phyloP scores from a whole-genome alignment of 768 basidiomycete genomes.

The Rhizopogon roseolus region DNA sequence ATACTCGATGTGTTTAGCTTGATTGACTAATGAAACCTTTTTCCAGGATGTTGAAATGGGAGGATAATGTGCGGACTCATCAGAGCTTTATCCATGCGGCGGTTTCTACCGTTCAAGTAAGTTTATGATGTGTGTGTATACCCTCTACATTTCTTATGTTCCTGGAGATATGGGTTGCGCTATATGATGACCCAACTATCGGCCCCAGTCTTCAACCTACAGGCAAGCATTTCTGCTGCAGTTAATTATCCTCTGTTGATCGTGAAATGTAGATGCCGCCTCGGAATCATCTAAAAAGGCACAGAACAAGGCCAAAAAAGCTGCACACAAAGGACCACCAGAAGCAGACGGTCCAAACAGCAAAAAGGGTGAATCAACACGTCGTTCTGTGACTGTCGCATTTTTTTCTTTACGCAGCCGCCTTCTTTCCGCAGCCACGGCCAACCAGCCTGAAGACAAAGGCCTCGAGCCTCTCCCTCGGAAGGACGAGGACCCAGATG shows the following conservation, averaged over 20 bases:
- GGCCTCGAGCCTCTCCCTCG: conserved; percentile 51
- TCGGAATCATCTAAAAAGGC: conserved; percentile 62
- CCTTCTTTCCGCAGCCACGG: conserved; percentile 23
- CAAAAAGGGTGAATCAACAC: conserved; percentile 56
- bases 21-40: neutral
- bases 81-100: conserved; percentile 73
- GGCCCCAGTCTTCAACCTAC: conserved; percentile 34
- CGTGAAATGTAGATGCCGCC: neutral
- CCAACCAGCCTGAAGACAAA: conserved; percentile 52
- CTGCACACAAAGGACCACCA: conserved; percentile 52
- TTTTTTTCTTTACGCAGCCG: conserved; percentile 8
- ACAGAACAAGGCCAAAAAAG: conserved; percentile 84
- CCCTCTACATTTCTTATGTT: conserved; percentile 10
- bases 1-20: neutral
- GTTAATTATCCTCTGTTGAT: neutral
- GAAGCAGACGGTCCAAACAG: conserved; percentile 41
- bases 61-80: conserved; percentile 74
- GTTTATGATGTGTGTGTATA: neutral
- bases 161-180: conserved; percentile 63
- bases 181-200: conserved; percentile 69
- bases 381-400: conserved; percentile 8
- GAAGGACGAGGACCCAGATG: conserved; percentile 85
- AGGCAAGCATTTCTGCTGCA: conserved; percentile 22
- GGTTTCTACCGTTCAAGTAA: conserved; percentile 63
- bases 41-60: conserved; percentile 73